phyloP scores from a whole-genome alignment of 345 rosid species.

The Boechera stricta region DNA sequence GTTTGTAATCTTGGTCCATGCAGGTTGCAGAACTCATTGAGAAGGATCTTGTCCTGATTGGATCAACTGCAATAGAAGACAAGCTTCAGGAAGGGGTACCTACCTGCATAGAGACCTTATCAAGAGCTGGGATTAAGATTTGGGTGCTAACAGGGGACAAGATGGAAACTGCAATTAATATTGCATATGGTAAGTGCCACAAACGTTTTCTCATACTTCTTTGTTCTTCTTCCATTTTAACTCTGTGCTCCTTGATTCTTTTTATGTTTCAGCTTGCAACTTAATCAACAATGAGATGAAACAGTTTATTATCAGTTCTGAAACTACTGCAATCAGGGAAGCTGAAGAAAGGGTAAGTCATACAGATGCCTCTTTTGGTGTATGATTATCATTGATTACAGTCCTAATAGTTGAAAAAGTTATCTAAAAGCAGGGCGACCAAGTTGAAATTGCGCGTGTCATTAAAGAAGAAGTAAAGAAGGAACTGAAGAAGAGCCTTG shows the following conservation, averaged over 20 bases:
- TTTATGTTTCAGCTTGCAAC: constrained; percentile 79
- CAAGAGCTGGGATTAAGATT: constrained; percentile 96
- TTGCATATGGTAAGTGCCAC: constrained; percentile 79
- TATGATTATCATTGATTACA: too few relatives aligned
- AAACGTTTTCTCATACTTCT: constrained; percentile 5
- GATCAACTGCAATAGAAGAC: constrained; percentile 96
- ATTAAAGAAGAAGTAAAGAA: too few relatives aligned
- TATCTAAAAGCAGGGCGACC: constrained; percentile 73
- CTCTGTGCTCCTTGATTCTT: constrained; percentile 19
- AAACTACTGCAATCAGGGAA: constrained; percentile 85
- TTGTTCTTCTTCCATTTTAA: constrained; percentile 25
- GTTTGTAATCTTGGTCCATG: constrained; percentile 28
- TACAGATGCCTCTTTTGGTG: too few relatives aligned
- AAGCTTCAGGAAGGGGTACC: constrained; percentile 99
- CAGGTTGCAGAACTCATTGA: constrained; percentile 95
- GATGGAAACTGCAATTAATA: constrained; percentile 98
- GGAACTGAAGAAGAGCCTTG: constrained; percentile 73
- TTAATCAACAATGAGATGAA: constrained; percentile 92
- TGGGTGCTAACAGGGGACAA: constrained; percentile 99
- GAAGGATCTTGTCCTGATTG: constrained; percentile 84
- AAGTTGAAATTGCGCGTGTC: constrained; percentile 54
- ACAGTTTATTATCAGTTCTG: constrained; percentile 89
- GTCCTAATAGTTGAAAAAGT: too few relatives aligned
- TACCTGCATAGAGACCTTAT: constrained; percentile 88
- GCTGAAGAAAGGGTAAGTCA: constrained; percentile 76